phyloP scores from a whole-genome alignment of 2,329 filamentous ascomycete genomes.

The Penicillium griseofulvum region DNA sequence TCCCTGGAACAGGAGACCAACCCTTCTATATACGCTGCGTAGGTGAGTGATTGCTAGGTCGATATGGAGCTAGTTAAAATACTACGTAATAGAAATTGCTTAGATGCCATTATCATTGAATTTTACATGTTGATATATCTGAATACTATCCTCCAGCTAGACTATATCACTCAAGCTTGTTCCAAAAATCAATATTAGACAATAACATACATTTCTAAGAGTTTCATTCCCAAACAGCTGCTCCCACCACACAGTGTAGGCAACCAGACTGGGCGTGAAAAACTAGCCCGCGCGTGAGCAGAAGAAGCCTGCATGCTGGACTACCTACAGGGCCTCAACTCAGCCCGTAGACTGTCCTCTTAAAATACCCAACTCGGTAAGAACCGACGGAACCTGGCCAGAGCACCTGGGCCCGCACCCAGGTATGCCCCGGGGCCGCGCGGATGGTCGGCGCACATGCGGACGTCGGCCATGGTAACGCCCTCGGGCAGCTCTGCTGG shows the following conservation, averaged over 20 bases:
- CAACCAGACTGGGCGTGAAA: conserved; percentile 6
- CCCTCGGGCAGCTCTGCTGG: conserved; percentile 18
- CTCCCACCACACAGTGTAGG: conserved; percentile 6
- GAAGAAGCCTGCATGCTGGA: conserved; percentile 6
- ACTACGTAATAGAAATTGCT: no score
- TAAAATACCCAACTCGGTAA: conserved; percentile 16
- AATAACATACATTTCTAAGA: no score
- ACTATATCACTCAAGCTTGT: no score
- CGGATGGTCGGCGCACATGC: conserved; percentile 19
- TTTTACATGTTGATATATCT: no score
- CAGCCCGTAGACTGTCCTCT: conserved; percentile 15
- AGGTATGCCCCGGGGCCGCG: conserved; percentile 22
- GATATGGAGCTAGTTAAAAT: no score
- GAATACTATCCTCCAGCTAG: no score
- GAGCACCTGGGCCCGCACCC: conserved; percentile 22
- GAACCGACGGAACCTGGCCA: conserved; percentile 18
- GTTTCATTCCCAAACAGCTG: conserved; percentile 11
- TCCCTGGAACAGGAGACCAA: no score
- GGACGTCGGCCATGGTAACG: conserved; percentile 13
- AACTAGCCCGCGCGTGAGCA: conserved; percentile 8
- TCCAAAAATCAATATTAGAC: no score
- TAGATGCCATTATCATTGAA: no score
- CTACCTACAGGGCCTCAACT: not conserved
- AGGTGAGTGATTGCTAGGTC: no score
- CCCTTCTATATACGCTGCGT: no score